Evolutionary conservation across 768 basidiomycete species (phyloP), one percentile per base, ranked within the genome.

Genomic region (Pisolithus sp.): DNA sequence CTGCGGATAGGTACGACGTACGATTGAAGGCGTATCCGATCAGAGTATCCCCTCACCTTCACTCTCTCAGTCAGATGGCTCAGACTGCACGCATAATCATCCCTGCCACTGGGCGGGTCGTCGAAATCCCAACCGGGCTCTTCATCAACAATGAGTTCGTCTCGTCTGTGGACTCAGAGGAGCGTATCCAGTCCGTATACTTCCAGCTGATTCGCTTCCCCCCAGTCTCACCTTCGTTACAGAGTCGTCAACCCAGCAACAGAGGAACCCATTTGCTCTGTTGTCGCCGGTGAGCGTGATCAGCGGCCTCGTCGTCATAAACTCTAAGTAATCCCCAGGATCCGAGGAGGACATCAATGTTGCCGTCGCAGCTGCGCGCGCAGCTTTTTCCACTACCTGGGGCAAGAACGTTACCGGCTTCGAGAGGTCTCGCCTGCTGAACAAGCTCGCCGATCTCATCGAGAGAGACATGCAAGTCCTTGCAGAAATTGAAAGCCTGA

Each of bases 91-190:
- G 65, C 34, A 55, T 83, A 44, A 60, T 63, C 47, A 59, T 81
- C 51, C 68, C 74, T 28, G 62, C 67, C 47, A 65, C 71, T 24
- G 70, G 73, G 49, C 81, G 78, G 65, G 63, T 72, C 60, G 72
- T 90, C 46, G 72, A 72, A 34, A 75, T 93, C 36, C 84, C 85
- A 9, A 90, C 88, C 7, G 91, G 91, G 17, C 76, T 95, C 23
- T 97, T 90, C 73, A 93, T 97, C 71, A 84, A 93, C 74, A 91
- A 90, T 65, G 79, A 92, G 63, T 94, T 92, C 61, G 85, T 89
- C 26, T 66, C 81, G n/a, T 89, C 87, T 6, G 75, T 77, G 23
- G 85, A 89, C 59, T 85, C 82, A 30, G 62, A 71, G 13, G 85
- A 86, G 51, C 65, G 75, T 41, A 80, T 91, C 63, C 64, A 78